These are phyloP conservation scores for Nyctanthes arbortristis DNA, from an alignment of 257 asterid species.

Conservation along the genomic window DNA sequence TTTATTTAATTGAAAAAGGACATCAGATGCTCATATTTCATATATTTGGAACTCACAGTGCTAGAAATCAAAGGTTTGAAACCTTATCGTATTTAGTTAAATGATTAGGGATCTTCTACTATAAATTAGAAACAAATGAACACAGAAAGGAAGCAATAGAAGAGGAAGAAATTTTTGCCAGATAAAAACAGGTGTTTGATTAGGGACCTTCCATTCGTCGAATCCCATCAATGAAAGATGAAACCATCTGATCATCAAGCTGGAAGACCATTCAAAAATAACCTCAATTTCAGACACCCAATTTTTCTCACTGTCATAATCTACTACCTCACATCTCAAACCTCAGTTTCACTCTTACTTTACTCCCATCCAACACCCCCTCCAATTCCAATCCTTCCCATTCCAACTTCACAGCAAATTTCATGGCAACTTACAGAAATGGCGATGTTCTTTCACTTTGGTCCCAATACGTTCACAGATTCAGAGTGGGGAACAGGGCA, in stretches of 20 bases:
- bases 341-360: conserved; percentile 23
- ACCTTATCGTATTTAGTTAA: too few species aligned
- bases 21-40: too few species aligned
- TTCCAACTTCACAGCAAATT: conserved; percentile 72
- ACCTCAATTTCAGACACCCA: conserved; percentile 26
- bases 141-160: background rate
- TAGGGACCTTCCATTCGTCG: too few species aligned
- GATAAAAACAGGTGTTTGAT: too few species aligned
- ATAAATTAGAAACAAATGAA: background rate
- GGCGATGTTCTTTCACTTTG: conserved; percentile 90
- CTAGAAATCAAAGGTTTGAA: too few species aligned
- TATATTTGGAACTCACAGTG: too few species aligned
- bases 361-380: conserved; percentile 55
- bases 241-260: conserved; percentile 3
- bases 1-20: too few species aligned
- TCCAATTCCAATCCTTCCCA: conserved; percentile 83
- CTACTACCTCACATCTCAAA: conserved; percentile 19
- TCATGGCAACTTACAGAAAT: conserved; percentile 93
- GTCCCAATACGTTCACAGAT: conserved; percentile 83
- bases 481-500: conserved; percentile 94
- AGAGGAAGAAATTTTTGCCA: background rate
- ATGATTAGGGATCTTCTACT: too few species aligned
- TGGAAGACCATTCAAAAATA: background rate
- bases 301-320: conserved; percentile 24
- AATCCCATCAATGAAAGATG: conserved; percentile 10